phyloP scores from a whole-genome alignment of 805 yeast genomes.

The Wickerhamiella azymoides region DNA sequence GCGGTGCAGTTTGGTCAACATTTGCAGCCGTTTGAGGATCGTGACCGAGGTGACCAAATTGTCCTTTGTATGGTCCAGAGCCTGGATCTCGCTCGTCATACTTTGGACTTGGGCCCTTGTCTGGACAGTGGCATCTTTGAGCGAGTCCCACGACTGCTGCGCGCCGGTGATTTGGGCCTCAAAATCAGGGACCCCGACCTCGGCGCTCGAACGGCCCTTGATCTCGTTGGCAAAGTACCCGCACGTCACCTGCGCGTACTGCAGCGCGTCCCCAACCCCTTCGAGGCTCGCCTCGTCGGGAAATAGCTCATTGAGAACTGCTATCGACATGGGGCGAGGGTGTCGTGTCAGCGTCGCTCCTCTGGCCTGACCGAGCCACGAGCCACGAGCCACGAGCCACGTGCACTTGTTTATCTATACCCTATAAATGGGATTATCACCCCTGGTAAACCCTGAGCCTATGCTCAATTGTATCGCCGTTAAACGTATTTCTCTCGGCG shows the following conservation, averaged over 20 bases:
- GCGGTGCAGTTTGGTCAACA: slow-evolving; percentile 64
- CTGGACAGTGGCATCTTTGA: slow-evolving; percentile 13
- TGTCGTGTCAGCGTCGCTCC: too few species aligned
- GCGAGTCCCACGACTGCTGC: not conserved
- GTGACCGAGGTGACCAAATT: slow-evolving; percentile 79
- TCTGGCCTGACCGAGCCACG: too few species aligned
- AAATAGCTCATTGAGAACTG: not conserved
- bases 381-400: too few species aligned
- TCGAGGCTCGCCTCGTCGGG: not conserved
- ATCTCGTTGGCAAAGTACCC: not conserved
- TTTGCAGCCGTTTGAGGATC: slow-evolving; percentile 70
- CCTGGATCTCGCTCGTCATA: slow-evolving; percentile 67
- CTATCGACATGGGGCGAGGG: slow-evolving; percentile 2
- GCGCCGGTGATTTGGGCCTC: slow-evolving; percentile 19
- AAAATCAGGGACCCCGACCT: slow-evolving; percentile 22
- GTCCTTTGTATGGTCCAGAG: slow-evolving; percentile 67
- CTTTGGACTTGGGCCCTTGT: slow-evolving; percentile 15
- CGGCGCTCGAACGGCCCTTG: not conserved
- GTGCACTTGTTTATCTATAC: too few species aligned
- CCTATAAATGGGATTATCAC: too few species aligned
- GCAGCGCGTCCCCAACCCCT: not conserved
- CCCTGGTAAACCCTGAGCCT: too few species aligned
- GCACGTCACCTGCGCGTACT: not conserved
- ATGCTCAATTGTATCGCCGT: slow-evolving; percentile 29
- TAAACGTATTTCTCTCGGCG: slow-evolving; percentile 38